Evolutionary conservation across 257 asterid species (phyloP), one percentile per base, ranked within the genome.

Genomic region (Capsicum baccatum): DNA sequence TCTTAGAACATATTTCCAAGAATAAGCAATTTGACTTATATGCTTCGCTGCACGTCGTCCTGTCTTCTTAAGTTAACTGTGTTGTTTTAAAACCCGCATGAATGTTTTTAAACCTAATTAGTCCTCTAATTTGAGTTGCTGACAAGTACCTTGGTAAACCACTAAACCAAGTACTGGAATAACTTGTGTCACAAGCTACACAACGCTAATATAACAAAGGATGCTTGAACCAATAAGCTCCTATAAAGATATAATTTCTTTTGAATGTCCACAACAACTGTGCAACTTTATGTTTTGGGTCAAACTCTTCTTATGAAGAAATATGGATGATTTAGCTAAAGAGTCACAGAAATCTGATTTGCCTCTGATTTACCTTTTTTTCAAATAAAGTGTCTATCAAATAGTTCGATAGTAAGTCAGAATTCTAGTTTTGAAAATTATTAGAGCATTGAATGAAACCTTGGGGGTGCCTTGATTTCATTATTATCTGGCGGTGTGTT

Each of bases 111-210:
- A 64, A 11, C 79, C 37, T 71, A 57, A 11, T 71, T 57, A 44
- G 47, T 47, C 58, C 17, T 71, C 55, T 57, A n/a, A 10, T 71
- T 71, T 71, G 79, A 47, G 79, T 71, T 71, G 79, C 79, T 44
- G 58, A 71, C 39, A 71, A 47, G 39, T 11, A 47, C 37, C 55
- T 71, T 44, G 57, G 10, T 44, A 47, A 71, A 11, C 39, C n/a
- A 73, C 42, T 73, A 10, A 47, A 42, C 79, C 79, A 70, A 70
- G 56, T n/a, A 5, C 35, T 47, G 54, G 79, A 56, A 10, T 42
- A 70, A n/a, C 33, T 44, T 66, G 13, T 2, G 0, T 70, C 79
- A 17, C 37, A 70, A 44, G 57, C 79, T 69, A 42, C 55, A 16
- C 33, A 70, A 47, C 0, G 14, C 35, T 44, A 44, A 35, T 44